These are phyloP conservation scores for Aspergillus sclerotialis DNA, from an alignment of 2,329 filamentous ascomycete species.

Conservation along the genomic window DNA sequence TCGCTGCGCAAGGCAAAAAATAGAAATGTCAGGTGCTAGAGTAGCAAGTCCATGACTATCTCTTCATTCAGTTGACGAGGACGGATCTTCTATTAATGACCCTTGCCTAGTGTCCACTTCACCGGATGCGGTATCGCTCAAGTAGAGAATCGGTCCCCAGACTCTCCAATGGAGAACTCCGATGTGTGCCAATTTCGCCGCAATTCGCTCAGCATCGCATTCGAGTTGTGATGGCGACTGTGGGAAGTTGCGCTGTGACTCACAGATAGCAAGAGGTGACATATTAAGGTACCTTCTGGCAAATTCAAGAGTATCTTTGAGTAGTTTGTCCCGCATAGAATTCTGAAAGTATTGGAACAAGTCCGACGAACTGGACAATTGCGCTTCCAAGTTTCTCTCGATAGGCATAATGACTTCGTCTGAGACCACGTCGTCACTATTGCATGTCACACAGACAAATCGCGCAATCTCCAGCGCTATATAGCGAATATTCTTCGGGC, in stretches of 20 bases:
- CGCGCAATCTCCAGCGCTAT: conserved; percentile 39
- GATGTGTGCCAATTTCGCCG: conserved; percentile 73
- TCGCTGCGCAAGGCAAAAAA: not conserved
- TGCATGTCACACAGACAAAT: conserved; percentile 27
- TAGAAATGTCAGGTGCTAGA: no score
- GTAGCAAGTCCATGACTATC: no score
- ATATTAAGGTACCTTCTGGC: conserved; percentile 34
- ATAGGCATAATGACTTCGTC: conserved; percentile 28
- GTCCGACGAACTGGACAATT: conserved; percentile 25
- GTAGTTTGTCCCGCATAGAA: conserved; percentile 25
- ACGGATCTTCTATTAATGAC: not conserved
- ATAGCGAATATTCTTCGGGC: conserved; percentile 28
- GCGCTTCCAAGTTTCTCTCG: conserved; percentile 27
- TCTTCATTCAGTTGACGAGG: no score
- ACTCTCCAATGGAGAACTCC: conserved; percentile 84
- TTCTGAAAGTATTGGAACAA: conserved; percentile 27
- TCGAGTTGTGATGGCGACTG: conserved; percentile 19
- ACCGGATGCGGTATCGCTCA: conserved; percentile 19
- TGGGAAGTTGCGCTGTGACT: conserved; percentile 30
- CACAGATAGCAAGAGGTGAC: conserved; percentile 37
- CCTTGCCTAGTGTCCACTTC: conserved; percentile 7
- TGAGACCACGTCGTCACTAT: conserved; percentile 19
- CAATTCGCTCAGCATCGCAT: conserved; percentile 45
- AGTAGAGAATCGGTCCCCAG: conserved; percentile 71
- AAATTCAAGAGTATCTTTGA: conserved; percentile 22